phyloP scores from a whole-genome alignment of 2,329 filamentous ascomycete genomes.

The Allantophomopsis lycopodina region DNA sequence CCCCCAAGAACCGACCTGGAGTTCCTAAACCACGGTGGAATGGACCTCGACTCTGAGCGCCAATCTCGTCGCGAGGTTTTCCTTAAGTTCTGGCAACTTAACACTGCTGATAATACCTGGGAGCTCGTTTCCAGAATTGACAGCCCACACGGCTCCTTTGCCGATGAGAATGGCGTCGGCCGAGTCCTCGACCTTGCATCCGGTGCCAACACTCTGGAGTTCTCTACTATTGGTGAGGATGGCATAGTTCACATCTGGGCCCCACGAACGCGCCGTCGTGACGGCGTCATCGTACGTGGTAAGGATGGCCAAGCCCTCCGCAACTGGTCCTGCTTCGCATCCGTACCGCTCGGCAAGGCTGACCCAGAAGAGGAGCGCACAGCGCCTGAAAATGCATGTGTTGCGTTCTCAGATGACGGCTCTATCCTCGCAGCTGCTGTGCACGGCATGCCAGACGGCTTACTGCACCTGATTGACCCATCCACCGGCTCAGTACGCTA shows the following conservation, averaged over 20 bases:
- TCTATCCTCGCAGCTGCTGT: constrained; percentile 65
- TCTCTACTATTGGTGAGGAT: constrained; percentile 78
- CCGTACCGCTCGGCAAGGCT: constrained; percentile 31
- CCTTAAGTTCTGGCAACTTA: constrained; percentile 81
- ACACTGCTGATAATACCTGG: constrained; percentile 42
- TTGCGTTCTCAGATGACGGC: constrained; percentile 74
- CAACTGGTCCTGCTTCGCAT: constrained; percentile 60
- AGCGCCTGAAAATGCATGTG: constrained; percentile 34
- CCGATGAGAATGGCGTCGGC: constrained; percentile 31
- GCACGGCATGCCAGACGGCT: constrained; percentile 37
- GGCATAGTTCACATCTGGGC: constrained; percentile 68
- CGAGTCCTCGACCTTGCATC: constrained; percentile 60
- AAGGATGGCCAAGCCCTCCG: constrained; percentile 43
- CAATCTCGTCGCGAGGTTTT: constrained; percentile 55
- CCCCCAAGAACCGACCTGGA: constrained; percentile 58
- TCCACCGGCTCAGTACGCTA: constrained; percentile 51
- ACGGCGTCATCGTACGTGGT: constrained; percentile 51
- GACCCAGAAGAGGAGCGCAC: constrained; percentile 17
- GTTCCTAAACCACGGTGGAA: constrained; percentile 33
- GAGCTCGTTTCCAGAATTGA: constrained; percentile 75
- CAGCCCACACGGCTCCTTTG: constrained; percentile 53
- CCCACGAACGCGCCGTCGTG: constrained; percentile 53
- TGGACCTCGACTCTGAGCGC: constrained; percentile 29
- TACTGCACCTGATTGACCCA: constrained; percentile 66
- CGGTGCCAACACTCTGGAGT: constrained; percentile 55